Percentiles rank a stretch among this genome's conserved stretches.
phyloP scores from a whole-genome alignment of 2,329 filamentous ascomycete species.

The Alternaria atra region DNA sequence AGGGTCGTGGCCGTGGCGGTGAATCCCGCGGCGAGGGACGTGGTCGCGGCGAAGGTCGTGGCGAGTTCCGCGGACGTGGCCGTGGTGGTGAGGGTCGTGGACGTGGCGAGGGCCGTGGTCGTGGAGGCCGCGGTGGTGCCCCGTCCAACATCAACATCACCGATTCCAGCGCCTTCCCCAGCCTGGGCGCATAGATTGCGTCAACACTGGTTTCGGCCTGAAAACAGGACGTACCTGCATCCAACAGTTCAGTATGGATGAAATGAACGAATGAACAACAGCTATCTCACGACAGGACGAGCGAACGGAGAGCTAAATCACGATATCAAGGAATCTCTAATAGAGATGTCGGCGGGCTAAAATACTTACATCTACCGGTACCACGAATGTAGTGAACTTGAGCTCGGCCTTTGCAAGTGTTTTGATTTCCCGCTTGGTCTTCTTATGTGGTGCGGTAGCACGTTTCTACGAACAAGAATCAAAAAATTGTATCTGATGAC shows the following conservation, averaged over 20 bases:
- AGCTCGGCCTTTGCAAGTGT: constrained; percentile 13
- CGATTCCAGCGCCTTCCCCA: constrained; percentile 64
- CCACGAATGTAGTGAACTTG: constrained; percentile 18
- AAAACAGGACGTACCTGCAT: constrained; percentile 22
- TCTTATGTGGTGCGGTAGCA: background rate
- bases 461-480: constrained; percentile 5
- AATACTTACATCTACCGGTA: constrained; percentile 20
- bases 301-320: constrained; percentile 14
- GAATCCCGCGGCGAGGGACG: constrained; percentile 53
- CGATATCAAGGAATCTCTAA: constrained; percentile 17
- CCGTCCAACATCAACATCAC: constrained; percentile 57
- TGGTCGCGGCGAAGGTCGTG: constrained; percentile 60
- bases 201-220: constrained; percentile 30
- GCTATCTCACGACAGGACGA: constrained; percentile 29
- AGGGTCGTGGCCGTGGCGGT: constrained; percentile 62
- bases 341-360: constrained; percentile 23
- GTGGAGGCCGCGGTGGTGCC: constrained; percentile 57
- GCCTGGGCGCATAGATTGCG: constrained; percentile 56
- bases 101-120: constrained; percentile 58
- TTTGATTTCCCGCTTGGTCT: constrained; percentile 8
- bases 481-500: constrained; percentile 7
- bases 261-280: constrained; percentile 32
- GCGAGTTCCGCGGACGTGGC: constrained; percentile 57
- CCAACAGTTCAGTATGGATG: constrained; percentile 17
- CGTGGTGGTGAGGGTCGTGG: constrained; percentile 56